Conservation (phyloP, 2,329 filamentous ascomycete genomes). For the Cladorrhinum sp. region DNA sequence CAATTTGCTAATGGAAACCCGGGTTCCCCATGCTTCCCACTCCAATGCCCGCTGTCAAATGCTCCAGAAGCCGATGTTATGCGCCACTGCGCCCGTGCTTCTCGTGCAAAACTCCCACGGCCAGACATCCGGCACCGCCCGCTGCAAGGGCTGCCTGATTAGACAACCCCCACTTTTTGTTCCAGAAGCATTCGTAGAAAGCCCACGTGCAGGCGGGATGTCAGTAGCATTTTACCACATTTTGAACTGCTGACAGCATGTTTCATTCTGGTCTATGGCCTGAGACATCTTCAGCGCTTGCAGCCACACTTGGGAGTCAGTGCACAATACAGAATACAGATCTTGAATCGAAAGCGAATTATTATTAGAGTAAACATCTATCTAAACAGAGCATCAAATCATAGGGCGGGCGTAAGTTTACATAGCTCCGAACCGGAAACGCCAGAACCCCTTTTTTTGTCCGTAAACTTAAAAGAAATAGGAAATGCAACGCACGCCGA, state of each 20-base stretch:
- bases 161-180: background rate
- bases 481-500: background rate
- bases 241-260: background rate
- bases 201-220: background rate
- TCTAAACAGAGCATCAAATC: background rate
- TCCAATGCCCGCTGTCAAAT: background rate
- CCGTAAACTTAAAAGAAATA: background rate
- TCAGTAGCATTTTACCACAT: background rate
- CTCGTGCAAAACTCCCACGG: background rate
- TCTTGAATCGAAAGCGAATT: background rate
- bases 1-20: conserved; percentile 13
- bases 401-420: background rate
- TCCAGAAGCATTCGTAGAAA: background rate
- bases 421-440: background rate
- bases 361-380: background rate
- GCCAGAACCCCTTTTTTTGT: background rate
- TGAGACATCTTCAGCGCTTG: background rate
- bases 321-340: no score
- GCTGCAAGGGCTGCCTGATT: conserved; percentile 1
- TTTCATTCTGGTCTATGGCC: background rate
- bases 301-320: no score
- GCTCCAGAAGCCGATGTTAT: conserved; percentile 19
- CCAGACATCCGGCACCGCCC: conserved; percentile 5
- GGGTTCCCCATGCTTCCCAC: background rate
- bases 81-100: conserved; percentile 14